Evolutionary conservation across 2,329 filamentous ascomycete genomes (phyloP).

Genomic region (Scytalidium sp.): DNA sequence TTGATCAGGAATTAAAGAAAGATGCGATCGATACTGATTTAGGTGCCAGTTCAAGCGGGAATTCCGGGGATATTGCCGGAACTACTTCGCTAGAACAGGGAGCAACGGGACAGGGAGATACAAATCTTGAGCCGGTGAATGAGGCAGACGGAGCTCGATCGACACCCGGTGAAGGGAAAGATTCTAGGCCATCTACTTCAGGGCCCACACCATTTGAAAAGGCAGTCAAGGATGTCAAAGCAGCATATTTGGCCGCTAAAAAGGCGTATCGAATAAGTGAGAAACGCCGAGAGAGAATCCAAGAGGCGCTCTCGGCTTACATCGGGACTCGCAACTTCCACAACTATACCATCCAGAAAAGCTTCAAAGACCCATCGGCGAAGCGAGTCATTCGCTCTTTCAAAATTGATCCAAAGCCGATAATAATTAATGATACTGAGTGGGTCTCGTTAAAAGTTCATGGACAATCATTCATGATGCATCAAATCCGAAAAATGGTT

Average conservation of each 20-base stretch:
- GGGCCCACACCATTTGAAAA: conserved; percentile 52
- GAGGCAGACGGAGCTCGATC: not conserved
- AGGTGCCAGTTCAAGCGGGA: not conserved
- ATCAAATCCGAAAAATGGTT: conserved; percentile 99
- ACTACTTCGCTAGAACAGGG: not conserved
- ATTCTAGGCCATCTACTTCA: conserved; percentile 6
- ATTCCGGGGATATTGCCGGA: not conserved
- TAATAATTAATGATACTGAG: conserved; percentile 87
- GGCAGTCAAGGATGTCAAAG: conserved; percentile 72
- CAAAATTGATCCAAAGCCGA: conserved; percentile 68
- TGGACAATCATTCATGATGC: conserved; percentile 99
- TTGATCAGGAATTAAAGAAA: too few species aligned
- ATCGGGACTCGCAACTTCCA: conserved; percentile 88
- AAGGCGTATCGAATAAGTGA: conserved; percentile 78
- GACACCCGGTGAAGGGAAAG: not conserved
- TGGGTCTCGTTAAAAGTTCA: conserved; percentile 97
- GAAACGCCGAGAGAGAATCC: conserved; percentile 69
- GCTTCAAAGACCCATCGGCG: conserved; percentile 74
- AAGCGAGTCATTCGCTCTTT: conserved; percentile 94
- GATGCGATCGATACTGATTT: not conserved
- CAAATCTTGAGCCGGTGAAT: conserved; percentile 10
- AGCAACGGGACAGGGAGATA: conserved; percentile 3
- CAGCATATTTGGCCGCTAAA: conserved; percentile 79
- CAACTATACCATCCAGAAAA: conserved; percentile 96
- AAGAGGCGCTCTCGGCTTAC: conserved; percentile 72